Conservation (phyloP, 2,329 filamentous ascomycete species). For the Geosmithia flava region DNA sequence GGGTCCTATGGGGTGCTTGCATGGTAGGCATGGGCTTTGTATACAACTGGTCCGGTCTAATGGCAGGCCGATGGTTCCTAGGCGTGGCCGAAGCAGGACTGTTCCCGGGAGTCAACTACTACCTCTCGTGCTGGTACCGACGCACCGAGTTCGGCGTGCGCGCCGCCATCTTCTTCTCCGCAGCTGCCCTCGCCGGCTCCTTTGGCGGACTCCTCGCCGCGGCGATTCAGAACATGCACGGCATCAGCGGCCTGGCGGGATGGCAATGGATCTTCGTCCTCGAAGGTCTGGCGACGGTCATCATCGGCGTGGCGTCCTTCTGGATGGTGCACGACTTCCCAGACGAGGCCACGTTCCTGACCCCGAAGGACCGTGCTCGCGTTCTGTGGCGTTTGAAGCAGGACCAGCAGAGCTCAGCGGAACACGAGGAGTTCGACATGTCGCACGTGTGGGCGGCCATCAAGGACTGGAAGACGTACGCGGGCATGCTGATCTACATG, state of each 20-base stretch:
- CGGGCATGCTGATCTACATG: slow-evolving; percentile 67
- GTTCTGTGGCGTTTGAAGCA: slow-evolving; percentile 57
- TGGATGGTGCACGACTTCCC: slow-evolving; percentile 80
- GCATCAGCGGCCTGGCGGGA: slow-evolving; percentile 40
- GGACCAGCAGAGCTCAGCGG: slow-evolving; percentile 64
- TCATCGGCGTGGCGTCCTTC: slow-evolving; percentile 56
- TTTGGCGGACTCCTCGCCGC: slow-evolving; percentile 66
- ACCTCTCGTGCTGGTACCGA: slow-evolving; percentile 76
- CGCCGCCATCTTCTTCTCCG: slow-evolving; percentile 73
- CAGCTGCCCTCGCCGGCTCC: slow-evolving; percentile 66
- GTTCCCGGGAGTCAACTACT: slow-evolving; percentile 68
- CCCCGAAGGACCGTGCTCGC: slow-evolving; percentile 54
- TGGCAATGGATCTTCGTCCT: slow-evolving; percentile 59
- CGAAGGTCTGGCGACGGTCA: slow-evolving; percentile 57
- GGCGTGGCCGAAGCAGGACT: slow-evolving; percentile 65
- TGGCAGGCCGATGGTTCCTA: slow-evolving; percentile 58
- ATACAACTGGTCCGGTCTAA: slow-evolving; percentile 48
- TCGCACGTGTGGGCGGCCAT: slow-evolving; percentile 59
- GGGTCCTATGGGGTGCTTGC: slow-evolving; percentile 50
- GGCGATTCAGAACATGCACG: slow-evolving; percentile 58
- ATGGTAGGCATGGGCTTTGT: slow-evolving; percentile 62
- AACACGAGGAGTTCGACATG: slow-evolving; percentile 64
- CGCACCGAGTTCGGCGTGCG: slow-evolving; percentile 69
- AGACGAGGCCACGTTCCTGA: slow-evolving; percentile 61
- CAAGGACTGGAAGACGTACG: slow-evolving; percentile 77